Base-by-base conservation (phyloP, 176 grass and related monocot genomes). In the Rhynchospora pubera region DNA sequence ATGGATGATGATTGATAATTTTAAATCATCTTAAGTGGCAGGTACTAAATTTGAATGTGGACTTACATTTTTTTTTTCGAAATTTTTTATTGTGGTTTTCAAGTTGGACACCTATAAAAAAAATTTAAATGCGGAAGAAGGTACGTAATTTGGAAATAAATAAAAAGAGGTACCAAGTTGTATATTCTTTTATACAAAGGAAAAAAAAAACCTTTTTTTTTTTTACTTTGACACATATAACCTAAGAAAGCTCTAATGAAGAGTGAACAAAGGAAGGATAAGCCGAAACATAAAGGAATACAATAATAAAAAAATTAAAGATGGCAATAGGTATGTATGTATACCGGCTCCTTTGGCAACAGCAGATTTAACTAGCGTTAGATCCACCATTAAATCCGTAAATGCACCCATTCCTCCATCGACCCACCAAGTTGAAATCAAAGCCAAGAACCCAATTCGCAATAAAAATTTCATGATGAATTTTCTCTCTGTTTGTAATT, bases 341-440 rank as follows among this genome's bases (percentile, higher is more conserved):
- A 65, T 67, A 86, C 84, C 84, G 3, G 84, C 84, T 81, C 84
- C 84, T 86, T 80, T 80, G 22, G 28, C 19, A 62, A 81, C 24
- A 46, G 84, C 84, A 86, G 84, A 86, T 58, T 72, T 2, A 68
- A 86, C 56, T 65, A 86, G 51, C 21, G 77, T 86, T 45, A 80
- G 62, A 23, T 23, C 77, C 75, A 86, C 77, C 47, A 79, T 22
- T 34, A 56, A 11, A 57, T 56, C 63, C 7, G 3, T 57, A 34
- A 16, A 28, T 67, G 47, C 63, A 72, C 69, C 81, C 75, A 21
- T 21, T 81, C 59, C 42, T 46, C 57, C 79, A 81, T 81, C 10
- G 12, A 81, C 79, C 39, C 16, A 81, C 13, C 10, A 19, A 45
- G 13, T 47, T 44, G 46, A 5, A 65, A 81, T 47, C 18, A 81